A percentile compares a stretch with the other conserved stretches of the same genome.
phyloP scores from a whole-genome alignment of 2,329 filamentous ascomycete genomes.

The Aureobasidium sp. region DNA sequence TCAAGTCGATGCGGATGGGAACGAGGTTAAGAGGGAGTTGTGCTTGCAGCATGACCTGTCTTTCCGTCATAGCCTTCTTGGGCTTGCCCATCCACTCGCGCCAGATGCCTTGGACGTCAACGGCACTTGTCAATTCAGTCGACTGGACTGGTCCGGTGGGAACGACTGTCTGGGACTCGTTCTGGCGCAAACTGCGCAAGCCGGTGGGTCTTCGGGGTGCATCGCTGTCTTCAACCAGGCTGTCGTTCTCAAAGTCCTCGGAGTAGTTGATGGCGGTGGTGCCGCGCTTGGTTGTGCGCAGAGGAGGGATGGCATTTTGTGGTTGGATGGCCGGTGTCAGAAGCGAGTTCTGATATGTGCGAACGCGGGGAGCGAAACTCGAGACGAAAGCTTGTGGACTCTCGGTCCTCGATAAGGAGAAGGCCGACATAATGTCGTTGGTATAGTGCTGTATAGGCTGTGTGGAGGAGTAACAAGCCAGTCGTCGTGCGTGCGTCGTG shows the following conservation, averaged over 20 bases:
- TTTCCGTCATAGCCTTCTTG: conserved; percentile 46
- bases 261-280: conserved; percentile 97
- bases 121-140: conserved; percentile 71
- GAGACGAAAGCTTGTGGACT: conserved; percentile 82
- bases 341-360: conserved; percentile 85
- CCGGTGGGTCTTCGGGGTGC: conserved; percentile 66
- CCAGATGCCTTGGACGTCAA: conserved; percentile 85
- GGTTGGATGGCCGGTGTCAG: conserved; percentile 71
- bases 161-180: conserved; percentile 54
- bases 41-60: conserved; percentile 58
- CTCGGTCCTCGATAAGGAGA: conserved; percentile 31
- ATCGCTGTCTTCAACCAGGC: conserved; percentile 63
- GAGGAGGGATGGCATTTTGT: conserved; percentile 52
- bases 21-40: conserved; percentile 83
- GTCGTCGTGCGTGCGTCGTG: not conserved
- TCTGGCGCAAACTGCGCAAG: conserved; percentile 72
- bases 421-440: conserved; percentile 31
- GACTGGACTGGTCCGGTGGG: conserved; percentile 66
- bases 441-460: not conserved
- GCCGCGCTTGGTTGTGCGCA: conserved; percentile 92
- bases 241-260: conserved; percentile 87
- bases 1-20: conserved; percentile 92
- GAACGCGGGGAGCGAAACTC: conserved; percentile 83
- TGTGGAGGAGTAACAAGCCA: conserved; percentile 11
- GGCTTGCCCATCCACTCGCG: conserved; percentile 89